A percentile compares a stretch with the other conserved stretches of the same genome.
Conservation (phyloP, 345 rosid species). For the Lepidium didymum region DNA sequence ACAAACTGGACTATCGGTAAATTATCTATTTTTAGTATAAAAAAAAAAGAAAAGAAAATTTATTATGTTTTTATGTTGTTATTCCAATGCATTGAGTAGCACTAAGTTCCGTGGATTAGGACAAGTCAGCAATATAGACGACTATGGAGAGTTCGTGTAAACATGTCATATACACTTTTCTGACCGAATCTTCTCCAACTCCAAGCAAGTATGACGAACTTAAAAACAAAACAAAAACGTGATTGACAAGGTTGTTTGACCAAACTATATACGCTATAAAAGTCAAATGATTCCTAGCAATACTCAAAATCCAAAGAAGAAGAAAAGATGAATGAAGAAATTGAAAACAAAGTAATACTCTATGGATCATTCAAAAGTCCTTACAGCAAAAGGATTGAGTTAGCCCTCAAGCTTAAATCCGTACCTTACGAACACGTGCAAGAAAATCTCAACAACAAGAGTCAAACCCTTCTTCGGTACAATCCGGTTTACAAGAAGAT, state of each 20-base stretch:
- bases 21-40: too few species aligned
- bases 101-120: too few species aligned
- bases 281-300: neutral
- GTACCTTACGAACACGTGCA: conserved; percentile 31
- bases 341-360: conserved; percentile 25
- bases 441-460: conserved; percentile 39
- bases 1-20: too few species aligned
- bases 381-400: conserved; percentile 29
- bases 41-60: too few species aligned
- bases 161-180: too few species aligned
- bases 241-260: conserved; percentile 4
- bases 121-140: too few species aligned
- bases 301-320: neutral
- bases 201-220: neutral
- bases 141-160: too few species aligned
- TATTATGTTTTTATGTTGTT: too few species aligned
- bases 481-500: conserved; percentile 40
- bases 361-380: conserved; percentile 29
- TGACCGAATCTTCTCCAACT: neutral
- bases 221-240: neutral
- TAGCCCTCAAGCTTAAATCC: conserved; percentile 37
- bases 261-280: neutral
- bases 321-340: conserved; percentile 23
- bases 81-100: too few species aligned
- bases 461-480: conserved; percentile 23